Percentiles rank a stretch among this genome's conserved stretches.
Conservation (phyloP, 345 rosid genomes). For the Dovyalis caffra region DNA sequence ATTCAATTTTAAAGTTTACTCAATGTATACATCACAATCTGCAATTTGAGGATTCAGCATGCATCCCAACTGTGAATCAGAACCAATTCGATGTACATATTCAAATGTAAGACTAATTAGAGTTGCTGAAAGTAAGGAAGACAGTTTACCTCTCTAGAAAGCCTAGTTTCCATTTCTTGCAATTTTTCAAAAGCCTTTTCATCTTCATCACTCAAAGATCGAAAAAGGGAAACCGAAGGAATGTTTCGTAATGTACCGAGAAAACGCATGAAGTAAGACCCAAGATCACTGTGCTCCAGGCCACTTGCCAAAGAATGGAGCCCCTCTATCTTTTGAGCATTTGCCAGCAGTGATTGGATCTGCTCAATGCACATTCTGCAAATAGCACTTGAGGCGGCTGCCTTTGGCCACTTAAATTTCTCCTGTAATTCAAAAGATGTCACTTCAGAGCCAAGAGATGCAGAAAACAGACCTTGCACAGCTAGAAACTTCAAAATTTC, state of each 20-base stretch:
- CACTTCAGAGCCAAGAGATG: constrained; percentile 92
- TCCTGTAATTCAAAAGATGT: constrained; percentile 96
- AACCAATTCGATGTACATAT: not conserved
- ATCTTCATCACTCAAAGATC: constrained; percentile 70
- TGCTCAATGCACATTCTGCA: constrained; percentile 91
- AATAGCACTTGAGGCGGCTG: constrained; percentile 64
- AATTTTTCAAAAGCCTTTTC: constrained; percentile 65
- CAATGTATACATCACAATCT: not conserved
- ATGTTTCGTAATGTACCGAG: constrained; percentile 79
- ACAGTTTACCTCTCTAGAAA: constrained; percentile 62
- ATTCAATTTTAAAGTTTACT: not conserved
- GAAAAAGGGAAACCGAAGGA: constrained; percentile 92
- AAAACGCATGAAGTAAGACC: constrained; percentile 78
- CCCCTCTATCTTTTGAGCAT: constrained; percentile 67
- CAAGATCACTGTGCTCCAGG: constrained; percentile 65
- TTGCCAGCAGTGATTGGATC: constrained; percentile 73
- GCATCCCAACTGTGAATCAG: not conserved
- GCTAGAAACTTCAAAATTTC: constrained; percentile 88
- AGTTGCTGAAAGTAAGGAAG: not conserved
- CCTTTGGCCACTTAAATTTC: constrained; percentile 95
- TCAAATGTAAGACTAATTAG: not conserved
- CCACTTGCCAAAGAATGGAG: constrained; percentile 38
- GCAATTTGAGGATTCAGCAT: constrained; percentile 1
- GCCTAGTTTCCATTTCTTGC: constrained; percentile 69
- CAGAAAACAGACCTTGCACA: constrained; percentile 89